These are phyloP conservation scores for Micromonas commoda DNA, from an alignment of 139 green algal species.

Conservation along the genomic window DNA sequence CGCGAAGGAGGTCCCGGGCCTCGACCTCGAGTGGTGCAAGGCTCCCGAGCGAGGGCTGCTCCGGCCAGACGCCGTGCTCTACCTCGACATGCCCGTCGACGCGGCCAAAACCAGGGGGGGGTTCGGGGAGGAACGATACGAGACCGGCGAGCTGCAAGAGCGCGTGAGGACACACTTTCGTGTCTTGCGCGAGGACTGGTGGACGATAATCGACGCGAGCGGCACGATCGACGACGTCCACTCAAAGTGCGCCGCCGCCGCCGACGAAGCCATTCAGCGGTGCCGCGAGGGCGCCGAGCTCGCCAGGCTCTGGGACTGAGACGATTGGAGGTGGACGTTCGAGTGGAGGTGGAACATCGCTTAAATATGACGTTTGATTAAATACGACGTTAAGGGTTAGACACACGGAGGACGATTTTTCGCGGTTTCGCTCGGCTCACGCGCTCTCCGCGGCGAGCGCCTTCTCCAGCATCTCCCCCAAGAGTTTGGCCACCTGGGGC, in stretches of 20 bases:
- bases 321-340: too few species aligned
- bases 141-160: slow-evolving; percentile 45
- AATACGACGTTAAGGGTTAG: too few species aligned
- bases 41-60: slow-evolving; percentile 54
- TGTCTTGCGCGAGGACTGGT: slow-evolving; percentile 29
- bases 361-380: too few species aligned
- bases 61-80: slow-evolving; percentile 77
- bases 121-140: slow-evolving; percentile 80
- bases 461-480: neutral
- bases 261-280: neutral
- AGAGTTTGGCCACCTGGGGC: neutral
- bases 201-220: slow-evolving; percentile 29
- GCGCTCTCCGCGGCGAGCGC: neutral
- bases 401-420: too few species aligned
- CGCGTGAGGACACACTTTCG: slow-evolving; percentile 33
- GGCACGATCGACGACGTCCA: slow-evolving; percentile 5
- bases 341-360: too few species aligned
- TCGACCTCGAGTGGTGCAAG: slow-evolving; percentile 71
- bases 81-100: slow-evolving; percentile 58
- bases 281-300: neutral
- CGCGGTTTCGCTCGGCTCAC: too few species aligned
- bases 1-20: slow-evolving; percentile 65
- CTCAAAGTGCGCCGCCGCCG: neutral
- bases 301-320: neutral
- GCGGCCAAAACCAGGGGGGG: slow-evolving; percentile 55